A percentile compares a stretch with the other conserved stretches of the same genome.
phyloP scores from a whole-genome alignment of 805 yeast genomes.

The Wickerhamomyces pijperi region DNA sequence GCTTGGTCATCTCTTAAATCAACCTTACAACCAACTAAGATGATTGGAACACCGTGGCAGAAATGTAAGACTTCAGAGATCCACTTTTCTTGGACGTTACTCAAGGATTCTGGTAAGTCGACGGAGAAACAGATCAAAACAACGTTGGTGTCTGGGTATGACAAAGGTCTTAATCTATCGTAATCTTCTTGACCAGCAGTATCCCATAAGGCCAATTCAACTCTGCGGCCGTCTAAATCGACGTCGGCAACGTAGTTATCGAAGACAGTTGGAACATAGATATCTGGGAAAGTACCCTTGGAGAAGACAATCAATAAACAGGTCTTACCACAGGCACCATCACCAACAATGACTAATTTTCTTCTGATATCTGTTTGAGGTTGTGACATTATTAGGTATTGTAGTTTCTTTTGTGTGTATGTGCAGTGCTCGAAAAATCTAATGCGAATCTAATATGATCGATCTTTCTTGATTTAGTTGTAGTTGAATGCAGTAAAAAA shows the following conservation, averaged over 20 bases:
- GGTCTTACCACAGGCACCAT: constrained; percentile 96
- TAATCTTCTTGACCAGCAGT: constrained; percentile 98
- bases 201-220: constrained; percentile 94
- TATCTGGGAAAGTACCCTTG: constrained; percentile 88
- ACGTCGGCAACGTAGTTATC: constrained; percentile 98
- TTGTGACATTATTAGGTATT: constrained; percentile 15
- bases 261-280: constrained; percentile 91
- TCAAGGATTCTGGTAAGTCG: constrained; percentile 85
- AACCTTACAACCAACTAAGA: constrained; percentile 84
- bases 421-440: background rate
- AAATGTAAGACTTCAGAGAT: constrained; percentile 86
- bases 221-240: constrained; percentile 82
- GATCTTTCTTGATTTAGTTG: background rate
- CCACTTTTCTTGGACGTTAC: constrained; percentile 94
- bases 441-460: background rate
- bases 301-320: constrained; percentile 79
- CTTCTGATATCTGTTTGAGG: constrained; percentile 34
- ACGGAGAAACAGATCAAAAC: constrained; percentile 85
- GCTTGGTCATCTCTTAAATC: constrained; percentile 78
- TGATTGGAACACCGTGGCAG: constrained; percentile 90
- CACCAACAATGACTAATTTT: constrained; percentile 91
- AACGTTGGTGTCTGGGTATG: constrained; percentile 89
- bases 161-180: constrained; percentile 83
- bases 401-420: background rate
- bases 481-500: background rate